Evolutionary conservation across 495 filamentous ascomycete species (phyloP).

Genomic region (Apiosordaria backusii): DNA sequence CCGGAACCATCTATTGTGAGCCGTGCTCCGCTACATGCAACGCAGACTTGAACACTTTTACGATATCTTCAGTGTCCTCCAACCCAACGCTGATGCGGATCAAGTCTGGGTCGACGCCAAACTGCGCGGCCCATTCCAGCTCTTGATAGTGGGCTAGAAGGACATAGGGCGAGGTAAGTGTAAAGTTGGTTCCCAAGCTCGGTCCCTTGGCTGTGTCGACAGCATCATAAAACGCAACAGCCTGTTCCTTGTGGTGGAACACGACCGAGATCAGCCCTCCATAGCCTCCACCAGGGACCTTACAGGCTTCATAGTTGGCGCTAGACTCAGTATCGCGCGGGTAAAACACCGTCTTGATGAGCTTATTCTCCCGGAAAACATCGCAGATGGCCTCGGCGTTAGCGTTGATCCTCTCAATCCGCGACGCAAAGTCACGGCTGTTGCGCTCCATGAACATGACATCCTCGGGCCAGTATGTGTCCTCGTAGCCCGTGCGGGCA

Average conservation of each 20-base stretch:
- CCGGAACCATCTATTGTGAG: neutral
- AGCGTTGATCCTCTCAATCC: slow-evolving; percentile 78
- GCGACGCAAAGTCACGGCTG: slow-evolving; percentile 82
- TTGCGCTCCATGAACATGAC: slow-evolving; percentile 93
- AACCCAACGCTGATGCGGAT: slow-evolving; percentile 87
- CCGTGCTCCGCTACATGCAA: slow-evolving; percentile 39
- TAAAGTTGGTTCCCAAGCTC: slow-evolving; percentile 96
- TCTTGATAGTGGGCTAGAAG: slow-evolving; percentile 89
- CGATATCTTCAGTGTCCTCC: slow-evolving; percentile 68
- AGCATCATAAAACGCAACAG: slow-evolving; percentile 78
- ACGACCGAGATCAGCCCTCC: slow-evolving; percentile 84
- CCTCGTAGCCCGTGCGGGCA: slow-evolving; percentile 66
- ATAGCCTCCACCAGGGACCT: slow-evolving; percentile 75
- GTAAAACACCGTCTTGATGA: slow-evolving; percentile 81
- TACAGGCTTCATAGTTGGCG: slow-evolving; percentile 71
- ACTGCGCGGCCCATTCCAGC: slow-evolving; percentile 81
- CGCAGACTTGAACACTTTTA: slow-evolving; percentile 45
- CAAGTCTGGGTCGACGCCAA: slow-evolving; percentile 71
- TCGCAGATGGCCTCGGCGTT: slow-evolving; percentile 83
- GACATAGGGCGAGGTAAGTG: slow-evolving; percentile 82
- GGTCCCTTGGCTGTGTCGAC: slow-evolving; percentile 89
- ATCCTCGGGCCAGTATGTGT: slow-evolving; percentile 91
- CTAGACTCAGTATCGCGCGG: slow-evolving; percentile 72
- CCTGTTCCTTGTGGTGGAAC: slow-evolving; percentile 65
- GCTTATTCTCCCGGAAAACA: slow-evolving; percentile 51